Base-by-base conservation (phyloP, 169 alveolate species). In the Plasmodium billcollinsi region DNA sequence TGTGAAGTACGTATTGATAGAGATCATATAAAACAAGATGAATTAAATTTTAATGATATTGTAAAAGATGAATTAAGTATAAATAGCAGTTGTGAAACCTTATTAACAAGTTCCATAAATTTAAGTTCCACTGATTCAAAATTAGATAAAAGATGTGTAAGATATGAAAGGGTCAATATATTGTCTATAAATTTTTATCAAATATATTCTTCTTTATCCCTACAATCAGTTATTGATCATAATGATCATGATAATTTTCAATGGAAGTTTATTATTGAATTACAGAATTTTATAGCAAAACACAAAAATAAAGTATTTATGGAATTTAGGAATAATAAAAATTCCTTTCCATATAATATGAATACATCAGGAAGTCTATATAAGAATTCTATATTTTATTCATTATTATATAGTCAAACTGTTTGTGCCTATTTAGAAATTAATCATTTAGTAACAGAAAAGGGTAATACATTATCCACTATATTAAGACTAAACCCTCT, bases 211-310 rank as follows among this genome's bases (percentile, higher is more conserved):
- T 73, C 96, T 15, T 71, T 93, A 59, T 72, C 93, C 15, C 59
- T 90, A 65, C 91, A 88, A 62, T 83, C 92, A 47, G 90, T 88
- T 52, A 92, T 88, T 56, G 96, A 93, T 75, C 93, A 89, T 50
- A 88, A 92, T 29, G 96, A 92, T 39, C 43, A 91, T 43, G 96
- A 93, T 63, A 93, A 90, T 80, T 70, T 86, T 75, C 93, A 90
- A 58, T 90, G 96, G 94, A 75, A 65, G 39, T 93, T 93, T 76
- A 70, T 89, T 49, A 86, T 89, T 45, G 90, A 88, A 29, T 72
- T 93, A 29, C 90, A 91, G 18, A 76, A 93, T 66, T 88, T 93
- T 47, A 71, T 85, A 20, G 94, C 90, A 49, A 88, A 90, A 67
- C 90, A 86, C 73, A 86, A 71, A 66, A 72, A 52, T 61, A 71